Percentiles rank a stretch among this genome's conserved stretches.
Evolutionary conservation across 1,284 basidiomycete genomes (phyloP).

Genomic region (Melanopsichium pennsylvanicum): DNA sequence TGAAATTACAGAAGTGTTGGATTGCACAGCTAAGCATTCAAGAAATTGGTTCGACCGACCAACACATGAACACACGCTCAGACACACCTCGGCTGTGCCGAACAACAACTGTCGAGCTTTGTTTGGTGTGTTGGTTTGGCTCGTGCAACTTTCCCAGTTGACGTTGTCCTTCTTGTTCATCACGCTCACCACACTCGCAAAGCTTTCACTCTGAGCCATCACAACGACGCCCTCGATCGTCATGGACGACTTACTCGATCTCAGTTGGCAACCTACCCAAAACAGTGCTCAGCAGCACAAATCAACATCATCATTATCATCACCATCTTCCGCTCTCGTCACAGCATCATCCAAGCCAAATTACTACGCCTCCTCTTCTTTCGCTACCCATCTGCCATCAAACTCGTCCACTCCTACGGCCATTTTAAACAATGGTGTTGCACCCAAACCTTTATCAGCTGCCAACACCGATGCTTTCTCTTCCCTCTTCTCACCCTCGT

Average conservation of each 20-base stretch:
- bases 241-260: conserved; percentile 64
- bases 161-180: too few relatives aligned
- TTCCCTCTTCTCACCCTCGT: conserved; percentile 48
- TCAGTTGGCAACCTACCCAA: conserved; percentile 53
- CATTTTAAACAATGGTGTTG: conserved; percentile 2
- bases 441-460: conserved; percentile 3
- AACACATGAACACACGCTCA: too few relatives aligned
- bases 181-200: too few relatives aligned
- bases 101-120: too few relatives aligned
- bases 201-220: conserved; percentile 1
- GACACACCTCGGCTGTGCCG: too few relatives aligned
- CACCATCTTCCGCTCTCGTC: conserved; percentile 15
- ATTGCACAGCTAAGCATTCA: too few relatives aligned
- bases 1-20: too few relatives aligned
- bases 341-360: conserved; percentile 14
- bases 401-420: neutral
- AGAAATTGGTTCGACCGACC: too few relatives aligned
- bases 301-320: conserved; percentile 4
- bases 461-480: conserved; percentile 50
- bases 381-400: conserved; percentile 3
- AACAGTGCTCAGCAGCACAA: conserved; percentile 3
- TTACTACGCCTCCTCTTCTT: conserved; percentile 18
- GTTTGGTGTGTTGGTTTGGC: too few relatives aligned
- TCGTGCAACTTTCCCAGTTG: too few relatives aligned
- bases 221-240: conserved; percentile 20